Evolutionary conservation across 1,139 yeast species (phyloP).

Genomic region (Kurtzmaniella quercitrusa): DNA sequence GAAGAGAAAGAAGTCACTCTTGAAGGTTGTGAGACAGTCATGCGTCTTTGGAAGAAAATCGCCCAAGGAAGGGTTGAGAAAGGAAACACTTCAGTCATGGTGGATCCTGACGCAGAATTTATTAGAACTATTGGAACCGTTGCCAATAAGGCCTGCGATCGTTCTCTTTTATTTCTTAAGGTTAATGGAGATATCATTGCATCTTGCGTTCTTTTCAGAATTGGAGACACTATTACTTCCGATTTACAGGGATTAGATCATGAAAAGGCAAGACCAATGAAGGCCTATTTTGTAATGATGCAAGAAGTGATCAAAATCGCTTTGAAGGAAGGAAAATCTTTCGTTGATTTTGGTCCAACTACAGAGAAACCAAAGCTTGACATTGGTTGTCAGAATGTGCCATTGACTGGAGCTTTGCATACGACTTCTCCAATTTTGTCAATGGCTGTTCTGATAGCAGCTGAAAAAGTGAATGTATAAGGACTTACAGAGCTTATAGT

Average conservation of each 20-base stretch:
- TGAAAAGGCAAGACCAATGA: constrained; percentile 33
- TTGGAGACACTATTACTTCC: constrained; percentile 43
- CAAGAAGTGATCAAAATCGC: constrained; percentile 42
- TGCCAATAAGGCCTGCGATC: constrained; percentile 19
- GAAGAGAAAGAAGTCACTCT: constrained; percentile 19
- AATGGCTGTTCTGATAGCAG: constrained; percentile 18
- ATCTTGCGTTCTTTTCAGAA: constrained; percentile 38
- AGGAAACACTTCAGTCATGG: constrained; percentile 36
- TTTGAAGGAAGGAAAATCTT: constrained; percentile 30
- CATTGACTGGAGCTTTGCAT: constrained; percentile 27
- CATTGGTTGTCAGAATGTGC: constrained; percentile 36
- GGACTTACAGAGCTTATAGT: not conserved
- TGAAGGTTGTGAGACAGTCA: constrained; percentile 26
- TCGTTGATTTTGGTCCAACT: constrained; percentile 42
- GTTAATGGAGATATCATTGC: constrained; percentile 34
- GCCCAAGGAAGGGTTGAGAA: constrained; percentile 31
- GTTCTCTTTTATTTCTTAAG: constrained; percentile 34
- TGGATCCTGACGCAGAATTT: constrained; percentile 29
- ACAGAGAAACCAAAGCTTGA: constrained; percentile 37
- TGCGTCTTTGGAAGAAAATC: constrained; percentile 34
- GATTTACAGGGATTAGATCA: constrained; percentile 44
- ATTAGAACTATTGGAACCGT: constrained; percentile 24
- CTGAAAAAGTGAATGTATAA: constrained; percentile 18
- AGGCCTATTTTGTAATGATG: constrained; percentile 48
- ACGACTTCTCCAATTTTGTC: constrained; percentile 15